Percentiles rank a stretch among this genome's conserved stretches.
These are phyloP conservation scores for Blastomyces percursus DNA, from an alignment of 2,329 filamentous ascomycete genomes.

Conservation along the genomic window DNA sequence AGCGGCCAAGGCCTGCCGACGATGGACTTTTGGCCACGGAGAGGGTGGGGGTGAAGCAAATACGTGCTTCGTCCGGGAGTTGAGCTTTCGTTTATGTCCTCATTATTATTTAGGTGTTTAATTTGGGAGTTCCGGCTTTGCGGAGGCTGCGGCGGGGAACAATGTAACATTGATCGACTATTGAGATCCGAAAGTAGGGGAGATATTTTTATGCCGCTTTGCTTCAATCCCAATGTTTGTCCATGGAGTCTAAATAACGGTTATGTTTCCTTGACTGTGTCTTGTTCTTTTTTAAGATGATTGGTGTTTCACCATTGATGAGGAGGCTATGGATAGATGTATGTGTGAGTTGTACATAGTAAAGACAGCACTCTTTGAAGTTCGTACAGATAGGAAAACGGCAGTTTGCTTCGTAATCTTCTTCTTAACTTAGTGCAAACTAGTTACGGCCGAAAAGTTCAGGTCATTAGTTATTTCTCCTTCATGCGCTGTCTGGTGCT, in stretches of 20 bases:
- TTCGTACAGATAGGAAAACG: no score
- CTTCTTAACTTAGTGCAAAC: no score
- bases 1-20: neutral
- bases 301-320: neutral
- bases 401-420: no score
- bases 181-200: neutral
- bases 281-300: neutral
- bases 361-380: no score
- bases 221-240: neutral
- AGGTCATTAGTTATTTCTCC: no score
- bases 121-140: neutral
- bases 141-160: neutral
- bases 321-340: neutral
- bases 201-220: neutral
- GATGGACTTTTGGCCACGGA: neutral
- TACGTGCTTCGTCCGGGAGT: neutral
- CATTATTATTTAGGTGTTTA: neutral
- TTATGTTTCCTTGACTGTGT: neutral
- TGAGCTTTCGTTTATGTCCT: neutral
- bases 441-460: no score
- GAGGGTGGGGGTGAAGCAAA: neutral
- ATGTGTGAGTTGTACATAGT: neutral
- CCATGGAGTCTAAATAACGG: neutral
- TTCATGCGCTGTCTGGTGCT: no score
- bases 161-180: neutral